Percentiles rank a stretch among this genome's conserved stretches.
Conservation (phyloP, 2,329 filamentous ascomycete genomes). For the Thermothelomyces thermophilus region DNA sequence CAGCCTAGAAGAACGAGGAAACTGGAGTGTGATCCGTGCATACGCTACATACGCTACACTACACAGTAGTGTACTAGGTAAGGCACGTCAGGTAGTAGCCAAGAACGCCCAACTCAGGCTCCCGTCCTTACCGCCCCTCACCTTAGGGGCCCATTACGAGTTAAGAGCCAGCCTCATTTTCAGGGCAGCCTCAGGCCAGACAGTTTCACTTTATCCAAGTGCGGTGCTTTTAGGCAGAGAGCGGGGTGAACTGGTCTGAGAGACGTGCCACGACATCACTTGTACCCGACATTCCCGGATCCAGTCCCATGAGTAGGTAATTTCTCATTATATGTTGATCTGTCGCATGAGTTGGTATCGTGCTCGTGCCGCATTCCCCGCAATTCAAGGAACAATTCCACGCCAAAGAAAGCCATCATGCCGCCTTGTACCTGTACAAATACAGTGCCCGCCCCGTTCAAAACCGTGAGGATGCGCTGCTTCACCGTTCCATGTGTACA, state of each 20-base stretch:
- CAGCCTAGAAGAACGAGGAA: too few relatives aligned
- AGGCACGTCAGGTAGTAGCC: too few relatives aligned
- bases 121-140: not conserved
- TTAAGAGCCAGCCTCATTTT: not conserved
- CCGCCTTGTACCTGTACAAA: constrained; percentile 5
- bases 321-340: too few relatives aligned
- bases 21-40: too few relatives aligned
- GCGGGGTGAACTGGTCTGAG: too few relatives aligned
- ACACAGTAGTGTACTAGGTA: too few relatives aligned
- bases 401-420: constrained; percentile 3
- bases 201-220: too few relatives aligned
- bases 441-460: constrained; percentile 5
- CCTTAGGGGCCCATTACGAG: not conserved
- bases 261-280: not conserved
- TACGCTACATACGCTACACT: too few relatives aligned
- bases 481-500: not conserved
- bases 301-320: too few relatives aligned
- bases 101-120: constrained; percentile 3
- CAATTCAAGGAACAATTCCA: not conserved
- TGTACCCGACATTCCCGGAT: too few relatives aligned
- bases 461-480: constrained; percentile 1
- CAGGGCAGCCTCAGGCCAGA: too few relatives aligned
- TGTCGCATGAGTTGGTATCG: constrained; percentile 12
- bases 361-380: not conserved
- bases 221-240: too few relatives aligned